These are phyloP conservation scores for Cystofilobasidium macerans DNA, from an alignment of 768 basidiomycete genomes.

Conservation along the genomic window DNA sequence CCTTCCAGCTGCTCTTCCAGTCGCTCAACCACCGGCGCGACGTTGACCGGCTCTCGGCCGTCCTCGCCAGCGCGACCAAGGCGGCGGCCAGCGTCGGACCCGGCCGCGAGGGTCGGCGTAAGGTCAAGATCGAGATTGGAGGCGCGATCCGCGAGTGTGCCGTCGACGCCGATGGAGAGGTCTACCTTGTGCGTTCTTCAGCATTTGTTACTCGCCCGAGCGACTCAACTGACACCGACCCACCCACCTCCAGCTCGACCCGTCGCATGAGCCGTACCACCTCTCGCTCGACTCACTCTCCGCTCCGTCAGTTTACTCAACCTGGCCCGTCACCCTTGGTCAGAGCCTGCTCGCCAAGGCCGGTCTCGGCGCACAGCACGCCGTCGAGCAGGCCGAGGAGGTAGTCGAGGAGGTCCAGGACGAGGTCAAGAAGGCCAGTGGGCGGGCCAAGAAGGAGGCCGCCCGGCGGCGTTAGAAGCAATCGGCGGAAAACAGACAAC, in stretches of 20 bases:
- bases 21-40: slow-evolving; percentile 65
- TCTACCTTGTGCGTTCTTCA: slow-evolving; percentile 34
- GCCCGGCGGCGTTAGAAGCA: neutral
- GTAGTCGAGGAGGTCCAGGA: neutral
- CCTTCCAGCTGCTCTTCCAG: slow-evolving; percentile 70
- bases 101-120: slow-evolving; percentile 32
- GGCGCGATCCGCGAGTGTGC: slow-evolving; percentile 32
- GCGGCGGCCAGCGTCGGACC: slow-evolving; percentile 20
- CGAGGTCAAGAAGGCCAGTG: neutral
- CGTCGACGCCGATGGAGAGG: slow-evolving; percentile 34
- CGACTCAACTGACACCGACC: no score
- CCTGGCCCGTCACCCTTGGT: slow-evolving; percentile 14
- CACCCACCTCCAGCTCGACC: slow-evolving; percentile 4
- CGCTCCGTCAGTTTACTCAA: neutral
- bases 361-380: neutral
- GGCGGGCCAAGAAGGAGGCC: neutral
- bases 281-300: slow-evolving; percentile 1
- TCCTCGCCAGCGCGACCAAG: slow-evolving; percentile 23
- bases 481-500: no score
- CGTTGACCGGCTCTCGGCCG: slow-evolving; percentile 50
- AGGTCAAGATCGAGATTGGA: slow-evolving; percentile 34
- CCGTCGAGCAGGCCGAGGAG: neutral
- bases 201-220: neutral
- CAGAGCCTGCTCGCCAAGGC: neutral
- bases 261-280: slow-evolving; percentile 9